A percentile compares a stretch with the other conserved stretches of the same genome.
phyloP scores from a whole-genome alignment of 768 basidiomycete genomes.

The Rubroboletus pulcherrimus region DNA sequence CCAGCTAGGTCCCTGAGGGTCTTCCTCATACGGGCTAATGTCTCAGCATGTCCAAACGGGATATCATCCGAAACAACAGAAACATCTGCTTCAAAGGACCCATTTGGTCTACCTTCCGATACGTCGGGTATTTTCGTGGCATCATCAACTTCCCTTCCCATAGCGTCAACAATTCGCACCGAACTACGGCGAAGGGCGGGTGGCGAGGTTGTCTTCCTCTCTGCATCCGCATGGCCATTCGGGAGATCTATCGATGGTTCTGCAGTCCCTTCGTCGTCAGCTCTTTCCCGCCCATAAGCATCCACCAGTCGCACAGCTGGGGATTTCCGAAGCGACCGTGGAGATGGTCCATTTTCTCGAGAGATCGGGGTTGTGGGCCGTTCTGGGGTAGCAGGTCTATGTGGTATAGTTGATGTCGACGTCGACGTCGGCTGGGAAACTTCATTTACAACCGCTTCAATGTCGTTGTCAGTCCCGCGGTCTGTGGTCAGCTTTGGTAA shows the following conservation, averaged over 20 bases:
- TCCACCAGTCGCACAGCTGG: constrained; percentile 64
- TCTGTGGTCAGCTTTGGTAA: not conserved
- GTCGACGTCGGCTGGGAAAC: not conserved
- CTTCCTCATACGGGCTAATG: constrained; percentile 53
- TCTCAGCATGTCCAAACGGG: constrained; percentile 41
- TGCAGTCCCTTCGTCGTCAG: constrained; percentile 9
- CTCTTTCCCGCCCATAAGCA: constrained; percentile 58
- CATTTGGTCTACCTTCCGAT: constrained; percentile 14
- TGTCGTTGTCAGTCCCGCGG: constrained; percentile 6
- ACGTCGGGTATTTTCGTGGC: constrained; percentile 31
- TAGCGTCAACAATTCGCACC: constrained; percentile 64
- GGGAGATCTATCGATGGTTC: not conserved
- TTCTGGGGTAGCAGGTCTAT: constrained; percentile 22
- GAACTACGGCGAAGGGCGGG: constrained; percentile 32
- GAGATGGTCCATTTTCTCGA: constrained; percentile 24
- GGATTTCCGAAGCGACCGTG: constrained; percentile 42
- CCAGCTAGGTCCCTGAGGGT: constrained; percentile 55
- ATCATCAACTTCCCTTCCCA: constrained; percentile 57
- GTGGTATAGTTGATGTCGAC: constrained; percentile 1
- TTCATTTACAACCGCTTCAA: constrained; percentile 4
- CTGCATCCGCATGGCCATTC: constrained; percentile 19
- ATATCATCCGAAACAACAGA: constrained; percentile 22
- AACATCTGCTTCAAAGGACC: constrained; percentile 17
- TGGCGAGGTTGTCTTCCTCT: constrained; percentile 12
- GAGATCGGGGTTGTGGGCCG: constrained; percentile 21